phyloP scores from a whole-genome alignment of 768 basidiomycete species.

The Naematelia encephala region DNA sequence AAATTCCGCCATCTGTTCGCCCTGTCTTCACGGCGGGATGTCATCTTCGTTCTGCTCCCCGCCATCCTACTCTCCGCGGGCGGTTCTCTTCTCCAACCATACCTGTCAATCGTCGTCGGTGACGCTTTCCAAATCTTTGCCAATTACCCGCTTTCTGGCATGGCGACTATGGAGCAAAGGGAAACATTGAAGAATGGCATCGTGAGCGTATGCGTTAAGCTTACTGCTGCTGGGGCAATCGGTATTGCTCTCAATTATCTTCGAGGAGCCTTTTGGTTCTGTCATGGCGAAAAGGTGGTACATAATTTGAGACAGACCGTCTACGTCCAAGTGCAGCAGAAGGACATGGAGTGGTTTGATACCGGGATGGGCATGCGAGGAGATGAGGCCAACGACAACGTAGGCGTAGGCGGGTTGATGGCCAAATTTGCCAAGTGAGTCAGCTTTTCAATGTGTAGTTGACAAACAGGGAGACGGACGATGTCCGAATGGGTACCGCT shows the following conservation, averaged over 20 bases:
- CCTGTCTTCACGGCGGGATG: constrained; percentile 60
- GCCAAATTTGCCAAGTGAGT: constrained; percentile 78
- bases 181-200: constrained; percentile 31
- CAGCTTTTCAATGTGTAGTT: background rate
- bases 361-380: constrained; percentile 59
- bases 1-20: constrained; percentile 67
- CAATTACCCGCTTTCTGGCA: constrained; percentile 54
- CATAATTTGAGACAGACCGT: constrained; percentile 65
- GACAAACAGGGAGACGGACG: constrained; percentile 78
- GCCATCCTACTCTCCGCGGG: constrained; percentile 62
- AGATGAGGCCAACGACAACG: constrained; percentile 57
- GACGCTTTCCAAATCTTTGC: constrained; percentile 72
- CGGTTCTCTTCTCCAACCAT: constrained; percentile 71
- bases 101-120: constrained; percentile 80
- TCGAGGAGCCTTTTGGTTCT: constrained; percentile 78
- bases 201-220: constrained; percentile 36
- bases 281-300: constrained; percentile 76
- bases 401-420: constrained; percentile 88
- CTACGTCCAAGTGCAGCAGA: constrained; percentile 42
- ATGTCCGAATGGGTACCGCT: constrained; percentile 79
- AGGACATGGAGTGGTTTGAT: constrained; percentile 91
- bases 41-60: constrained; percentile 62
- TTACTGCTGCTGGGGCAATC: constrained; percentile 42
- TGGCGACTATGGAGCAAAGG: constrained; percentile 35
- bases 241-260: constrained; percentile 65